A percentile compares a stretch with the other conserved stretches of the same genome.
Evolutionary conservation across 2,329 filamentous ascomycete species (phyloP).

Genomic region (Bretziella fagacearum): DNA sequence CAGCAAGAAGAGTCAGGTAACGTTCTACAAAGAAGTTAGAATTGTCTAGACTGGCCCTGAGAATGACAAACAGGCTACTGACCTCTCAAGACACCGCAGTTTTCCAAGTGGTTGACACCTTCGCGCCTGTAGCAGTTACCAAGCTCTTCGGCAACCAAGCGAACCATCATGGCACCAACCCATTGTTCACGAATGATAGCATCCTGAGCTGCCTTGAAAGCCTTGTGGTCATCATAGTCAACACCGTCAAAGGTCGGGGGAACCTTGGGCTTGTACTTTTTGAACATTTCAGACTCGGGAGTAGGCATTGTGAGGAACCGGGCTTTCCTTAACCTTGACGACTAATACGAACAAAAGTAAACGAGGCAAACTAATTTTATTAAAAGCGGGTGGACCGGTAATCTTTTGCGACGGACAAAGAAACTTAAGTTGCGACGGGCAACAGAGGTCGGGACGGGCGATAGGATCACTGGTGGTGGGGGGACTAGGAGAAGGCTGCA

Average conservation of each 20-base stretch:
- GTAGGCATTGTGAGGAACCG: constrained; percentile 46
- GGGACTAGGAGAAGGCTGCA: background rate
- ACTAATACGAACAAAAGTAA: background rate
- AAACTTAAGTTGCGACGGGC: background rate
- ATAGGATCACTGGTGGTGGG: background rate
- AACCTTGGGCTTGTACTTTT: constrained; percentile 69
- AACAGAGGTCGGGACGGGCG: background rate
- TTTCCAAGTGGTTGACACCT: constrained; percentile 77
- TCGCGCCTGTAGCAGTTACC: constrained; percentile 72
- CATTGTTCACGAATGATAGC: constrained; percentile 72
- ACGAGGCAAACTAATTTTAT: too few species aligned
- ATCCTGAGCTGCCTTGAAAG: constrained; percentile 69
- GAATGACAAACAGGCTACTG: constrained; percentile 25
- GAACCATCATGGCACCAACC: constrained; percentile 79
- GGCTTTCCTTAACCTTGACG: background rate
- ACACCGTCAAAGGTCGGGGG: constrained; percentile 73
- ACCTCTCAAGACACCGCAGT: constrained; percentile 71
- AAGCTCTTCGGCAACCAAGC: constrained; percentile 66
- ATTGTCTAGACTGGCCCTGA: too few species aligned
- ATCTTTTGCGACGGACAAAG: background rate
- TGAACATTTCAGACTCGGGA: constrained; percentile 65
- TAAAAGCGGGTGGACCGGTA: background rate
- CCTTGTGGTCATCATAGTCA: constrained; percentile 67
- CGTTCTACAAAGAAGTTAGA: constrained; percentile 37
- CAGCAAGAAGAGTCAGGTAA: constrained; percentile 62